Base-by-base conservation (phyloP, 208 protist genomes). In the Wallacemonas sp. region DNA sequence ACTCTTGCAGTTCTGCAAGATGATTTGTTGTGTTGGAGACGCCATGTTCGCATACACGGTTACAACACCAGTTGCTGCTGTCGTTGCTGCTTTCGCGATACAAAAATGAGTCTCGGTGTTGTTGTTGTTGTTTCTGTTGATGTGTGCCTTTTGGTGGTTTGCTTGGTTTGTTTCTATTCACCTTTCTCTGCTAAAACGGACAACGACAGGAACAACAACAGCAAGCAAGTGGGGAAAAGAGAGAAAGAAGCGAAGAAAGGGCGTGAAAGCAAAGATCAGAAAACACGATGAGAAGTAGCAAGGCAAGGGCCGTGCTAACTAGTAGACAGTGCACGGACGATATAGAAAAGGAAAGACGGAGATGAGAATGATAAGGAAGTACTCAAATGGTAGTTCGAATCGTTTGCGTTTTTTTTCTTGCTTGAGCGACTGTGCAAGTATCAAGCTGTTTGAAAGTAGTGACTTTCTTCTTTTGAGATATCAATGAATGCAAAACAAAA, bases 211-310 rank as follows among this genome's bases (percentile, higher is more conserved):
- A 70, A 27, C 47, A 63, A 39, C 21, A 69, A 41, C 58, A 26
- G 34, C 34, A 36, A 62, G 58, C 29, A 71, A 29, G 57, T 0
- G 30, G 21, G 21, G 29, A 36, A 46, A 47, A 38, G 19, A 54
- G 57, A 61, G 68, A 71, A 36, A 58, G 52, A 52, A 66, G 16
- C 14, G 0, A 65, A 2, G 60, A 65, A 61, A 61, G 48, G 41
- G 61, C n/a, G n/a, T n/a, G n/a, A n/a, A n/a, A n/a, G n/a, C n/a
- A 58, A 9, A 47, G 8, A 24, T 30, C 17, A 26, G 8, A 21
- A 55, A n/a, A 41, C 11, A 33, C 19, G 60, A 34, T 1, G 16
- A 0, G 4, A 29, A 14, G 38, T 17, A 56, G 23, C 23, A 46
- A 65, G 24, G n/a, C n/a, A n/a, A n/a, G n/a, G n/a, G n/a, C n/a